Base-by-base conservation (phyloP, 1,284 basidiomycete genomes). In the Hortiboletus rubellus region DNA sequence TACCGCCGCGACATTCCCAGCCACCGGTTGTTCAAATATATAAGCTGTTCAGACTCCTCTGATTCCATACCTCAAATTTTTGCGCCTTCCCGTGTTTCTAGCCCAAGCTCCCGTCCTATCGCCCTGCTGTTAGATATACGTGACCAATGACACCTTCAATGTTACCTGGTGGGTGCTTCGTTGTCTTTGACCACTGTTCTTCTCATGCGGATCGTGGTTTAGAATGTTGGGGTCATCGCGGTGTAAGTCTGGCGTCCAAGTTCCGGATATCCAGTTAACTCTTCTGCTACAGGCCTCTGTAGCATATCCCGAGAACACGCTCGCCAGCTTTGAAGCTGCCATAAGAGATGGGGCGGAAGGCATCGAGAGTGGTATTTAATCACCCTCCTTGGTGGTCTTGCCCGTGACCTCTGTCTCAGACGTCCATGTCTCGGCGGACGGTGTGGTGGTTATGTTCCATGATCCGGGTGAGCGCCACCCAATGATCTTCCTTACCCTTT, bases 141-240 rank as follows among this genome's bases (percentile, higher is more conserved):
- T 37, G 43, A 46, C 18, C 43, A n/a, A 71, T 74, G 72, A 48
- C 52, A n/a, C 48, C 40, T 42, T 57, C 57, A 46, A 50, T 43
- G 27, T 45, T 71, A 43, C 69, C 69, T 49, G 72, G 69, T 74
- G 47, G 30, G 64, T 58, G n/a, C 22, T 31, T 49, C 33, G 9
- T 43, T 10, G 5, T 40, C 36, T 36, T 31, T 53, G 34, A 9
- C 7, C 41, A 3, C 31, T 14, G 14, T 27, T 34, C 53, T 49
- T 45, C 30, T 61, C 43, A 51, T 36, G 34, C 15, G 62, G 18
- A 24, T 34, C 22, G 7, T 51, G n/a, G 22, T 49, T 48, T 70
- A 79, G 91, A 94, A 66, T 96, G 94, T 73, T 96, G 94, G 94
- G 94, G 94, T 60, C 94, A 97, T 73, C 89, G 94, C 60, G 94